These are phyloP conservation scores for Ascochyta pisi DNA, from an alignment of 2,329 filamentous ascomycete genomes.

Conservation along the genomic window DNA sequence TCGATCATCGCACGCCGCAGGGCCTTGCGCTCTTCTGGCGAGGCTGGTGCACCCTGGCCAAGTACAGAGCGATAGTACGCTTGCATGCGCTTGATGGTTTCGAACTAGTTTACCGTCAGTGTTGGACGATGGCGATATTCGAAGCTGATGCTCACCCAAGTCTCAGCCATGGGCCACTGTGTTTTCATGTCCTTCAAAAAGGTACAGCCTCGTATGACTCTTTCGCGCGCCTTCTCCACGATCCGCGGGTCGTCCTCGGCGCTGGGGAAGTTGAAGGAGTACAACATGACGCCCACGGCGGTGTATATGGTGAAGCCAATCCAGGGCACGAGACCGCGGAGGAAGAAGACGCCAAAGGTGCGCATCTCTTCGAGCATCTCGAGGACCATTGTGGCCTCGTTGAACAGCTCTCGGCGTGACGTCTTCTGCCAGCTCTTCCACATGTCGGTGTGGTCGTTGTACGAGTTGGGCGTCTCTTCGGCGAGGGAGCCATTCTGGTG, in stretches of 20 bases:
- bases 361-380: slow-evolving; percentile 53
- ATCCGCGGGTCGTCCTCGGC: slow-evolving; percentile 45
- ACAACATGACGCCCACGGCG: slow-evolving; percentile 51
- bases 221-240: slow-evolving; percentile 40
- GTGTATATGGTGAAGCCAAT: slow-evolving; percentile 53
- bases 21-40: slow-evolving; percentile 47
- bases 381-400: slow-evolving; percentile 46
- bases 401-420: slow-evolving; percentile 47
- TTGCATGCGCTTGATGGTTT: slow-evolving; percentile 53
- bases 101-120: slow-evolving; percentile 37
- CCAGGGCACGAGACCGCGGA: slow-evolving; percentile 51
- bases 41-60: slow-evolving; percentile 44
- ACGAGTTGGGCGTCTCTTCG: slow-evolving; percentile 43
- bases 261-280: slow-evolving; percentile 49
- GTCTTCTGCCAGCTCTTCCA: slow-evolving; percentile 49
- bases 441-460: slow-evolving; percentile 40
- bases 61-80: slow-evolving; percentile 48
- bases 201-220: slow-evolving; percentile 46
- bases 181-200: slow-evolving; percentile 52
- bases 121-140: too few relatives aligned
- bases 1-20: slow-evolving; percentile 50
- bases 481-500: slow-evolving; percentile 32
- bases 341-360: slow-evolving; percentile 50
- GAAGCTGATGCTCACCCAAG: slow-evolving; percentile 38
- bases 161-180: slow-evolving; percentile 52